Conservation (phyloP, 108 stramenopile genomes). For the Cyclostephanos invisitatus region DNA sequence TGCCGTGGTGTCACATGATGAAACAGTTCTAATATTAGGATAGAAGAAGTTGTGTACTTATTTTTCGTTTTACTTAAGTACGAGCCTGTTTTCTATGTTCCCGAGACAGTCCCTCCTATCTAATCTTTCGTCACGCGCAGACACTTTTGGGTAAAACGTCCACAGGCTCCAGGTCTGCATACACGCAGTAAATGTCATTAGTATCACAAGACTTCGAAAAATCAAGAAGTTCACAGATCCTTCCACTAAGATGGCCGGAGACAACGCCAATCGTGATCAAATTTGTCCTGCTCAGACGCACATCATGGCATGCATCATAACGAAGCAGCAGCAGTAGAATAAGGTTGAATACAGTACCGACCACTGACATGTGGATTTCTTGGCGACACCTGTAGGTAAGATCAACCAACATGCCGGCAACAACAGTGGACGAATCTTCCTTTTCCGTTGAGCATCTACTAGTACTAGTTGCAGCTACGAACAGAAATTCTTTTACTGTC, state of each 20-base stretch:
- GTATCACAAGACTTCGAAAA: background rate
- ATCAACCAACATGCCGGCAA: conserved; percentile 6
- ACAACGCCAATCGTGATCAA: conserved; percentile 33
- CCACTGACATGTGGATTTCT: conserved; percentile 23
- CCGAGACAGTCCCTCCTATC: background rate
- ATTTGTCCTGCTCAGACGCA: conserved; percentile 20
- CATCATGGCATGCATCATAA: conserved; percentile 37
- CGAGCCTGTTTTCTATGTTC: too few relatives aligned
- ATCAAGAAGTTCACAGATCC: conserved; percentile 38
- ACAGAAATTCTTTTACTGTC: conserved; percentile 16
- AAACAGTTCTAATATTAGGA: too few relatives aligned
- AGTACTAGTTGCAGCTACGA: background rate
- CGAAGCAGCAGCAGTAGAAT: conserved; percentile 41
- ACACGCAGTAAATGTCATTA: conserved; percentile 7
- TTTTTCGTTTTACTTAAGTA: background rate
- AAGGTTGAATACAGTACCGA: conserved; percentile 36
- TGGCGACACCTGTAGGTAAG: conserved; percentile 14
- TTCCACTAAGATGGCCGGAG: conserved; percentile 36
- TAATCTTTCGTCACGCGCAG: background rate
- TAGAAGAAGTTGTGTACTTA: too few relatives aligned
- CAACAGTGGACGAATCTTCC: background rate
- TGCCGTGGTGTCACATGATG: too few relatives aligned
- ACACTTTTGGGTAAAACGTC: background rate
- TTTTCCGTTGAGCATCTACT: background rate
- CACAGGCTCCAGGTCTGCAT: background rate